phyloP scores from a whole-genome alignment of 2,329 filamentous ascomycete genomes.

The Apiospora arundinis region DNA sequence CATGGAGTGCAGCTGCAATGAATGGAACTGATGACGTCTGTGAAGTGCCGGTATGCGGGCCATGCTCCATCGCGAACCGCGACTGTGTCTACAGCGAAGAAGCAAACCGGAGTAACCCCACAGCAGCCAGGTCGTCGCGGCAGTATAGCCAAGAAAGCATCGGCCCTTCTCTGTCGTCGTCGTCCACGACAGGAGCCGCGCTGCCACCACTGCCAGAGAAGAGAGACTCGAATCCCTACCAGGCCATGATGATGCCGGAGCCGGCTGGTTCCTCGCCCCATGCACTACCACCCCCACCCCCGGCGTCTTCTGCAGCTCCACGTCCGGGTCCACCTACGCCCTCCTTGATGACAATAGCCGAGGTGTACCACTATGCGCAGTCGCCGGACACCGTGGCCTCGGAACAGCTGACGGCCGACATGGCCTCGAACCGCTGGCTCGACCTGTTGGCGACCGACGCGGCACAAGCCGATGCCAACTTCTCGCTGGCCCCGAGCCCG shows the following conservation, averaged over 20 bases:
- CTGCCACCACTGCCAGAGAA: not conserved
- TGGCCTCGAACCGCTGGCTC: constrained; percentile 41
- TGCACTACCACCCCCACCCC: not conserved
- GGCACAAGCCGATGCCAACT: constrained; percentile 40
- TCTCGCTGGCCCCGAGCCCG: constrained; percentile 36
- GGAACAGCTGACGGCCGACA: constrained; percentile 38
- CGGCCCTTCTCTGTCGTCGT: not conserved
- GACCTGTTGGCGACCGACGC: constrained; percentile 40
- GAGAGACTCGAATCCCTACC: not conserved
- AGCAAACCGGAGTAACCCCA: not conserved
- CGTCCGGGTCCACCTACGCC: not conserved
- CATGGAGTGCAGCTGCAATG: too few relatives aligned
- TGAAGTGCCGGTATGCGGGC: constrained; percentile 30
- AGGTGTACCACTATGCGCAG: constrained; percentile 29
- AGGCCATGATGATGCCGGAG: not conserved
- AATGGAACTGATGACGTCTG: not conserved
- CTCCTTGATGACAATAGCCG: constrained; percentile 20
- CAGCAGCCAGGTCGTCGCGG: not conserved
- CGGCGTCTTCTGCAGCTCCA: not conserved
- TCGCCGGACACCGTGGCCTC: constrained; percentile 37
- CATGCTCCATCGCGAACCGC: constrained; percentile 30
- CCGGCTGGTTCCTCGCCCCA: not conserved
- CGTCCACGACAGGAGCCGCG: not conserved
- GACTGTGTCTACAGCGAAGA: constrained; percentile 28
- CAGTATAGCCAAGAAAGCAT: constrained; percentile 3